phyloP scores from a whole-genome alignment of 2,329 filamentous ascomycete species.

The Diaporthe sp. region DNA sequence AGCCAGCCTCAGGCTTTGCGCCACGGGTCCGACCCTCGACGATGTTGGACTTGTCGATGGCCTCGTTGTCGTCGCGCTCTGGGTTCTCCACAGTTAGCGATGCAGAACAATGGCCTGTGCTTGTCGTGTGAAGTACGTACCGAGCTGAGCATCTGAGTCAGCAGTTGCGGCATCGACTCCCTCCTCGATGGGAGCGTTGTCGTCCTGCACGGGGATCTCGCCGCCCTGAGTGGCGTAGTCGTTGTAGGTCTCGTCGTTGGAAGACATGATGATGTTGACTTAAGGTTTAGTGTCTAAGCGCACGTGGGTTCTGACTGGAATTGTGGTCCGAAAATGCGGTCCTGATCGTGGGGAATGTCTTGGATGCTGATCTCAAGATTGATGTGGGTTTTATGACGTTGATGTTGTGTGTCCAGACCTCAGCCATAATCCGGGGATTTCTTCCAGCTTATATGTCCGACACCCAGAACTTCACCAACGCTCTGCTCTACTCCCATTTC shows the following conservation, averaged over 20 bases:
- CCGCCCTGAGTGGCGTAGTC: constrained; percentile 38
- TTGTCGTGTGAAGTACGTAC: constrained; percentile 30
- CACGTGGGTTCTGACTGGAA: constrained; percentile 32
- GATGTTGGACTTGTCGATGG: constrained; percentile 50
- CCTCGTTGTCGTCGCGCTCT: constrained; percentile 51
- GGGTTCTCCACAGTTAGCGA: not conserved
- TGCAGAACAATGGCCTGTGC: rapidly evolving
- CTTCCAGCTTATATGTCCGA: constrained; percentile 28
- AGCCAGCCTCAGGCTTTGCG: constrained; percentile 45
- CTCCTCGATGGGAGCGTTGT: constrained; percentile 42
- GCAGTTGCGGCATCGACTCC: constrained; percentile 35
- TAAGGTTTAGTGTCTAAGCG: constrained; percentile 15
- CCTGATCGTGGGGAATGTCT: constrained; percentile 20
- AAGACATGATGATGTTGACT: constrained; percentile 35
- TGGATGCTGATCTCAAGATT: constrained; percentile 2
- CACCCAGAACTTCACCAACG: not conserved
- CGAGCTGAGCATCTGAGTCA: constrained; percentile 43
- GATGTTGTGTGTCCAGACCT: not conserved
- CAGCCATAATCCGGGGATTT: constrained; percentile 29
- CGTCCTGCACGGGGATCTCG: constrained; percentile 40
- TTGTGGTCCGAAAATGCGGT: constrained; percentile 39
- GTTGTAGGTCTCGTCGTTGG: constrained; percentile 42
- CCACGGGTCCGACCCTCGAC: constrained; percentile 47
- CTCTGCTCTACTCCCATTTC: not conserved
- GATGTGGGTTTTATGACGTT: constrained; percentile 23